These are phyloP conservation scores for Penicillium fuscoglaucum DNA, from an alignment of 2,329 filamentous ascomycete species.

Conservation along the genomic window DNA sequence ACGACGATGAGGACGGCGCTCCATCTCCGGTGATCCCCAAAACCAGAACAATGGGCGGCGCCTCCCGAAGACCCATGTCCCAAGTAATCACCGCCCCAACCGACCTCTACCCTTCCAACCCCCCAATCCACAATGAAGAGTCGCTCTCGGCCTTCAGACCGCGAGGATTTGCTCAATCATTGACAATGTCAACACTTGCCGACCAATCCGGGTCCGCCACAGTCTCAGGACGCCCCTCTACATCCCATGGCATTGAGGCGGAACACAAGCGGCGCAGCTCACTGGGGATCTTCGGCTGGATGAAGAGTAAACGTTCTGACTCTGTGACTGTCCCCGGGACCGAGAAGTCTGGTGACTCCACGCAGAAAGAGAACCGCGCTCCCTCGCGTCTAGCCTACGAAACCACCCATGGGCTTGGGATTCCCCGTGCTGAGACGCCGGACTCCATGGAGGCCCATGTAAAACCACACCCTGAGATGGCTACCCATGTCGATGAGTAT, in stretches of 20 bases:
- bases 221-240: constrained; percentile 23
- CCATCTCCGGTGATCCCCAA: constrained; percentile 39
- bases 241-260: constrained; percentile 30
- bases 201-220: constrained; percentile 19
- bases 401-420: constrained; percentile 4
- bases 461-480: constrained; percentile 15
- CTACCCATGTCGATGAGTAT: constrained; percentile 16
- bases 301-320: constrained; percentile 36
- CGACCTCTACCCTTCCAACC: constrained; percentile 18
- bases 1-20: constrained; percentile 33
- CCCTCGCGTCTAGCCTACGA: constrained; percentile 22
- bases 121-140: constrained; percentile 17
- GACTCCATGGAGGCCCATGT: constrained; percentile 17
- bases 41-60: constrained; percentile 22
- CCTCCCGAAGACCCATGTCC: constrained; percentile 14
- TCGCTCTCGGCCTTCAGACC: constrained; percentile 8
- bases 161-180: constrained; percentile 29
- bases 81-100: constrained; percentile 17
- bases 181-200: constrained; percentile 25
- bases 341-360: constrained; percentile 9
- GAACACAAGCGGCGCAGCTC: constrained; percentile 43
- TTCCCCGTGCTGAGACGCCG: constrained; percentile 13
- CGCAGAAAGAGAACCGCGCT: constrained; percentile 15
- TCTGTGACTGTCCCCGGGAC: neutral
- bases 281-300: constrained; percentile 42